Evolutionary conservation across 805 yeast species (phyloP), one percentile per base, ranked within the genome.

Genomic region (Clavispora phyllophila): DNA sequence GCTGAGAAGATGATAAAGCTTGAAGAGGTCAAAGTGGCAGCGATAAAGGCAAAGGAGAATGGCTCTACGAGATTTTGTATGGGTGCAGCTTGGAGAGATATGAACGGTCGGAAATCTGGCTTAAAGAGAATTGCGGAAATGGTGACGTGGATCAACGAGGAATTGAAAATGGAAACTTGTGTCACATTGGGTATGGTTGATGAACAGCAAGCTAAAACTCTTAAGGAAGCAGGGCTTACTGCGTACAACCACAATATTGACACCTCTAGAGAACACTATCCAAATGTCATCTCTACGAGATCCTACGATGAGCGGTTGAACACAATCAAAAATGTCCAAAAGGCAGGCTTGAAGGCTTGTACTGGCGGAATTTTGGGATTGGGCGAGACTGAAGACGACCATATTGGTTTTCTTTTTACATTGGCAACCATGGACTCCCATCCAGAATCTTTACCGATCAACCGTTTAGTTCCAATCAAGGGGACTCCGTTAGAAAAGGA

Each of bases 1-100:
- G 87, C 91, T 2, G 83, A 79, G 45, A 80, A 78, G 54, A 61
- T 84, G 65, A 71, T 84, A 12, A 62, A 70, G 20, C 56, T 83
- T 9, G 88, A 82, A 5, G 70, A 71, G n/a, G 90, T 85, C 1
- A 61, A 81, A 51, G 69, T 64, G 39, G 82, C 78, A 25, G 93
- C 93, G 1, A 65, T 62, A 41, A 73, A 71, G 40, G 90, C 93
- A 10, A 81, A 82, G 52, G 65, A 53, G 5, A 83, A 84, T 49
- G 91, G 91, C 0, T 75, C 84, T 1, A 85, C 93, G 0, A 69
- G 93, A 49, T 85, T 85, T 57, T 85, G 93, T 57, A 76, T 85
- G 81, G 93, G 93, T 37, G 87, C 91, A 9, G 93, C 93, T 2
- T 86, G 91, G 93, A 73, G 93, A 58, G 91, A 84, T 47, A 85